Evolutionary conservation across 495 filamentous ascomycete genomes (phyloP), one percentile per base, ranked within the genome.

Genomic region (Jackrogersella multiformis): DNA sequence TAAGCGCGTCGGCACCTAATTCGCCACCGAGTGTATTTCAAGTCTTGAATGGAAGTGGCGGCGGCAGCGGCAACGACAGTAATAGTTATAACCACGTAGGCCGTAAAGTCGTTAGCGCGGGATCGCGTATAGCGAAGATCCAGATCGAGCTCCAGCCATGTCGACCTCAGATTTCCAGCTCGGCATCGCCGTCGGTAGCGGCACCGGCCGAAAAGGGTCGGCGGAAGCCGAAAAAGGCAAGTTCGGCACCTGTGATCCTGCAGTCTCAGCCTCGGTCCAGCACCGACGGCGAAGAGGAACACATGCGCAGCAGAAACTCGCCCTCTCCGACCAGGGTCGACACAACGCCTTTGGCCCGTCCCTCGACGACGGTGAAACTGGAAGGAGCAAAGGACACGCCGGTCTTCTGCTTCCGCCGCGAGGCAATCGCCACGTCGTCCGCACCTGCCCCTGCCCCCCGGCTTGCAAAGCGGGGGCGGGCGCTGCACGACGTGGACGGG

Each of bases 401-500:
- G 13, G 41, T 42, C 23, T 69, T 69, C 42, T 46, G 51, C 21
- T 69, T 79, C 68, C 21, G 70, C 68, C 5, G 55, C 63, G 51
- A 45, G 21, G 16, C 28, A 4, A 20, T 36, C 21, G 10, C 39
- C 39, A 1, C 58, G 7, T 56, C 49, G 3, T 68, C 71, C 0
- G 38, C 56, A 9, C 51, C 57, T 34, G 5, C 21, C 9, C 51
- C 57, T 34, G 5, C 21, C 12, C 32, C 57, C n/a, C 72, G 63
- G 10, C 48, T 71, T 23, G 72, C 77, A 24, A 92, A 92, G 74
- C 84, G 89, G 24, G 62, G 75, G 24, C 80, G 90, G 18, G 80
- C 84, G 0, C 73, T 82, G 5, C 82, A 86, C 10, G 89, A 91
- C 66, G 84, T 89, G 51, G 88, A 91, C 51, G 86, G 88, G 12